A percentile compares a stretch with the other conserved stretches of the same genome.
phyloP scores from a whole-genome alignment of 805 yeast genomes.

The Clavispora fructus region DNA sequence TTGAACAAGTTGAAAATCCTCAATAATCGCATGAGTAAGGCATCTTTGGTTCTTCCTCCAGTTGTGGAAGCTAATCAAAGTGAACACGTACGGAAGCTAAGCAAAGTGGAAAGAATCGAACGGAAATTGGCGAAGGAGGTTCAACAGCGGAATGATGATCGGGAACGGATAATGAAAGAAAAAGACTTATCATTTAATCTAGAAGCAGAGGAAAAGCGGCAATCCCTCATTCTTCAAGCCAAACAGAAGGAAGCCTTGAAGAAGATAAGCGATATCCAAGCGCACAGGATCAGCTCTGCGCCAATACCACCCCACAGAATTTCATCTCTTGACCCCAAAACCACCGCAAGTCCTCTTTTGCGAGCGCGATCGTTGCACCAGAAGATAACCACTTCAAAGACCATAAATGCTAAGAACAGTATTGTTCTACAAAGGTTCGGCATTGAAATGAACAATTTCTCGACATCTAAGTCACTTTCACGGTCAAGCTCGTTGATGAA shows the following conservation, averaged over 20 bases:
- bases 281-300: slow-evolving; percentile 9
- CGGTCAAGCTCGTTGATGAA: slow-evolving; percentile 21
- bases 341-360: slow-evolving; percentile 22
- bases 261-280: slow-evolving; percentile 13
- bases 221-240: slow-evolving; percentile 19
- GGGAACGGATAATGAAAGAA: slow-evolving; percentile 6
- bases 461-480: slow-evolving; percentile 11
- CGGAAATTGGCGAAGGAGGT: slow-evolving; percentile 15
- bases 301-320: slow-evolving; percentile 4
- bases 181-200: slow-evolving; percentile 1
- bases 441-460: slow-evolving; percentile 21
- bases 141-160: slow-evolving; percentile 12
- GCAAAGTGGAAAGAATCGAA: slow-evolving; percentile 13
- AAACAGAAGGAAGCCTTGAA: slow-evolving; percentile 27
- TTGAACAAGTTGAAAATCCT: slow-evolving; percentile 7
- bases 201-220: slow-evolving; percentile 17
- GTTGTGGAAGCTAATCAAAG: background rate
- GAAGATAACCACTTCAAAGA: slow-evolving; percentile 15
- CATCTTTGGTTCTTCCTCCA: slow-evolving; percentile 6
- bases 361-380: slow-evolving; percentile 34
- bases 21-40: slow-evolving; percentile 10
- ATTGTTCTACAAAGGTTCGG: slow-evolving; percentile 35
- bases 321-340: slow-evolving; percentile 36
- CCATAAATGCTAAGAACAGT: slow-evolving; percentile 21
- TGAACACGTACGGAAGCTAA: background rate